A percentile compares a stretch with the other conserved stretches of the same genome.
Evolutionary conservation across 257 asterid genomes (phyloP).

Genomic region (Catharanthus roseus): DNA sequence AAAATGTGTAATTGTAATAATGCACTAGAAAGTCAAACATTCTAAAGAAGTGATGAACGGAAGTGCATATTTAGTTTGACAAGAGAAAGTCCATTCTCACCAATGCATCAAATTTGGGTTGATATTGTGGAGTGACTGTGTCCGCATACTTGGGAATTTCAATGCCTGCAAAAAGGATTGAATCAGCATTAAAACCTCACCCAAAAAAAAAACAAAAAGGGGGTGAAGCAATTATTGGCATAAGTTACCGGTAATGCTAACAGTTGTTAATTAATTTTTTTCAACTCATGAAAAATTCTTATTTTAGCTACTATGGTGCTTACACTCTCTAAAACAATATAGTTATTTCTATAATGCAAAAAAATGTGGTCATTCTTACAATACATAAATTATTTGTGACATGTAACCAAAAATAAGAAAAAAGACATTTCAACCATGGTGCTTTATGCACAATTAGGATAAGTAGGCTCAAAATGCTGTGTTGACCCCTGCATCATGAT

Average conservation of each 20-base stretch:
- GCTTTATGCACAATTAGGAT: not conserved
- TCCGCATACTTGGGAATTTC: constrained; percentile 81
- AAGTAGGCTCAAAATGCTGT: not conserved
- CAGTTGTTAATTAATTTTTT: not conserved
- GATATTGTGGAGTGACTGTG: constrained; percentile 79
- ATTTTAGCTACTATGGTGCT: not conserved
- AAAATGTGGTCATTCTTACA: not conserved
- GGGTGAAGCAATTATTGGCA: not conserved
- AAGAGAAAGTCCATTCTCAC: constrained; percentile 28
- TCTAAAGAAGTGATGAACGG: not conserved
- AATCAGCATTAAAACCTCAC: constrained; percentile 15
- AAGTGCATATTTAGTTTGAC: not conserved
- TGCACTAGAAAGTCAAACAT: not conserved
- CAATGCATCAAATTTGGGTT: constrained; percentile 85
- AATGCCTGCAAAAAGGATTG: constrained; percentile 43
- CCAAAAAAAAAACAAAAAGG: not conserved
- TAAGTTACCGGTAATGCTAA: not conserved
- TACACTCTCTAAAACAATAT: not conserved
- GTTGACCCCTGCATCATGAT: not conserved
- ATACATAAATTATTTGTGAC: not conserved
- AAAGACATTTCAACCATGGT: not conserved
- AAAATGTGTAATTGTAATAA: not conserved
- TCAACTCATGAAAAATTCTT: not conserved
- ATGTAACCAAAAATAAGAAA: not conserved
- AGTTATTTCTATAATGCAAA: too few relatives aligned